Conservation (phyloP, 345 rosid species). For the Diplotaxis tenuifolia region DNA sequence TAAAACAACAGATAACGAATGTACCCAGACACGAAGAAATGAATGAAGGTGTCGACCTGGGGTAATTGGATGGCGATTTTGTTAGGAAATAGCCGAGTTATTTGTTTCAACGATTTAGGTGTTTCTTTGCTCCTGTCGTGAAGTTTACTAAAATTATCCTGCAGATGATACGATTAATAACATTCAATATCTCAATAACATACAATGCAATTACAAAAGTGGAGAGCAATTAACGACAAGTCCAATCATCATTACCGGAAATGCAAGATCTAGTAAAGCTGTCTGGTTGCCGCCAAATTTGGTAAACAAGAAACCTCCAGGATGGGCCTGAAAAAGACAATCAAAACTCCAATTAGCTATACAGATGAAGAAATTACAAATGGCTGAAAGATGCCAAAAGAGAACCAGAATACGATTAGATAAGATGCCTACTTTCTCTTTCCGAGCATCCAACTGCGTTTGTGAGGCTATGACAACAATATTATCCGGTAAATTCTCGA, state of each 20-base stretch:
- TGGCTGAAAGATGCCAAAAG: slow-evolving; percentile 10
- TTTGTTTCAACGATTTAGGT: slow-evolving; percentile 85
- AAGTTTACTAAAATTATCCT: slow-evolving; percentile 87
- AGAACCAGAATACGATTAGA: background rate
- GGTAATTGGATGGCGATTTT: slow-evolving; percentile 91
- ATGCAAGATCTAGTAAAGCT: slow-evolving; percentile 83
- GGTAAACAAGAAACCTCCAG: slow-evolving; percentile 86
- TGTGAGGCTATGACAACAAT: slow-evolving; percentile 85
- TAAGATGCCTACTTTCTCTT: slow-evolving; percentile 68
- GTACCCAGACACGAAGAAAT: background rate
- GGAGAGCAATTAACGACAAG: background rate
- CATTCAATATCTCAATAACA: slow-evolving; percentile 13
- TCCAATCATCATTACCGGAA: slow-evolving; percentile 60
- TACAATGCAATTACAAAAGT: background rate
- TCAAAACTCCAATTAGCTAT: slow-evolving; percentile 2
- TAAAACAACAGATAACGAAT: background rate
- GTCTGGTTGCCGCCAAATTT: slow-evolving; percentile 94
- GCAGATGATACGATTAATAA: slow-evolving; percentile 25
- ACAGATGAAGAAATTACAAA: background rate
- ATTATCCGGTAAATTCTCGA: slow-evolving; percentile 71
- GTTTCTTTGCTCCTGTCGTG: slow-evolving; percentile 87
- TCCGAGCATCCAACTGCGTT: slow-evolving; percentile 80
- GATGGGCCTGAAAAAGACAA: slow-evolving; percentile 63
- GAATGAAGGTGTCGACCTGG: slow-evolving; percentile 54
- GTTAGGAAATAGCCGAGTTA: slow-evolving; percentile 83